Evolutionary conservation across 768 basidiomycete genomes (phyloP).

Genomic region (Mycena metata): DNA sequence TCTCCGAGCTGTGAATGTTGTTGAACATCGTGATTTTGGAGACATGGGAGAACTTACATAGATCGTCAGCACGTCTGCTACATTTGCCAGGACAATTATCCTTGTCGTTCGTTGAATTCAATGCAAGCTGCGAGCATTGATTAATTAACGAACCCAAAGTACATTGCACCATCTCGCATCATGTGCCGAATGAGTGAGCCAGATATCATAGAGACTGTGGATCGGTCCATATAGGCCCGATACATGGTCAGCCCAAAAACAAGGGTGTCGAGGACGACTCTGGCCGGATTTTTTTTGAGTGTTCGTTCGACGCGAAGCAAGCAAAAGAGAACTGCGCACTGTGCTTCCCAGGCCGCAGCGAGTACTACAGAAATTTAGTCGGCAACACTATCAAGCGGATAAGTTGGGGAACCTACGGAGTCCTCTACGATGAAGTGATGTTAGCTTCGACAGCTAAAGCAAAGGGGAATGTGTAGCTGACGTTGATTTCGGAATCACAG

Average conservation of each 20-base stretch:
- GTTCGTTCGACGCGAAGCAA: not conserved
- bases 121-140: not conserved
- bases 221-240: constrained; percentile 19
- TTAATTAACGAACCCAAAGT: constrained; percentile 29
- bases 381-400: not conserved
- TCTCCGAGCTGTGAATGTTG: not conserved
- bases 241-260: constrained; percentile 30
- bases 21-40: not conserved
- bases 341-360: constrained; percentile 27
- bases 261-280: constrained; percentile 15
- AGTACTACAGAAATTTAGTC: not conserved
- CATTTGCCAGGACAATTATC: constrained; percentile 33
- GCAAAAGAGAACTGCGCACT: not conserved
- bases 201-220: not conserved
- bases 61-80: constrained; percentile 28
- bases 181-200: constrained; percentile 31
- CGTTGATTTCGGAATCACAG: constrained; percentile 30
- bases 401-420: not conserved
- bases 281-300: no score
- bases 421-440: not conserved
- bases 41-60: constrained; percentile 11
- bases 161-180: constrained; percentile 35
- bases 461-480: constrained; percentile 2
- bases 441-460: not conserved
- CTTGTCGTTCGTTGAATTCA: constrained; percentile 1